Evolutionary conservation across 2,329 filamentous ascomycete genomes (phyloP).

Genomic region (Elsinoe necatrix): DNA sequence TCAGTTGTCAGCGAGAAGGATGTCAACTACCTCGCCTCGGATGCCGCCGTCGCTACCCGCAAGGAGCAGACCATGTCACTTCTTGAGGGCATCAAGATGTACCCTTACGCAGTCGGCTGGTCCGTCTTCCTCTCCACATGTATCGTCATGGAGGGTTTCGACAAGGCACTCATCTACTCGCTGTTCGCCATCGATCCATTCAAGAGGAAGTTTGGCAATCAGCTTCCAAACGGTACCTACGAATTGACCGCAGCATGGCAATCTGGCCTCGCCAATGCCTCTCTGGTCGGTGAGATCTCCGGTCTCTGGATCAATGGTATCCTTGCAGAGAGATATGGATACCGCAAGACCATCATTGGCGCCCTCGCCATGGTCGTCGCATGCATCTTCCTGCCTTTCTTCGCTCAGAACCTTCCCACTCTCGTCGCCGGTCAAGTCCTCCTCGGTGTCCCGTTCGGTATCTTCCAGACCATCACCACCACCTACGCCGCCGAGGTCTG

Average conservation of each 20-base stretch:
- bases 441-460: conserved; percentile 19
- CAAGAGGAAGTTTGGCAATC: conserved; percentile 34
- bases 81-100: conserved; percentile 25
- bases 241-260: conserved; percentile 50
- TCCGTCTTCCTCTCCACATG: conserved; percentile 31
- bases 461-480: conserved; percentile 31
- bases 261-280: conserved; percentile 48
- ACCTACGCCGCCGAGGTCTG: conserved; percentile 63
- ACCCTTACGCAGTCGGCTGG: conserved; percentile 33
- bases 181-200: conserved; percentile 30
- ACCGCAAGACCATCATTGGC: conserved; percentile 48
- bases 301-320: conserved; percentile 59
- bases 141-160: conserved; percentile 37
- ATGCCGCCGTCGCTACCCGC: conserved; percentile 25
- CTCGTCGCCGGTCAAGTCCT: conserved; percentile 24
- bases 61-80: conserved; percentile 31
- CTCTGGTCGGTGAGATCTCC: conserved; percentile 55
- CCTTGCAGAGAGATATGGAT: conserved; percentile 46
- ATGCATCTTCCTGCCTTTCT: conserved; percentile 46
- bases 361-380: conserved; percentile 47
- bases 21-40: conserved; percentile 20
- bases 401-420: conserved; percentile 29
- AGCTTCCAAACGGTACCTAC: conserved; percentile 33
- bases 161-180: conserved; percentile 30
- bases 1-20: conserved; percentile 7